Evolutionary conservation across 2,329 filamentous ascomycete genomes (phyloP).

Genomic region (Salinomyces thailandicus): DNA sequence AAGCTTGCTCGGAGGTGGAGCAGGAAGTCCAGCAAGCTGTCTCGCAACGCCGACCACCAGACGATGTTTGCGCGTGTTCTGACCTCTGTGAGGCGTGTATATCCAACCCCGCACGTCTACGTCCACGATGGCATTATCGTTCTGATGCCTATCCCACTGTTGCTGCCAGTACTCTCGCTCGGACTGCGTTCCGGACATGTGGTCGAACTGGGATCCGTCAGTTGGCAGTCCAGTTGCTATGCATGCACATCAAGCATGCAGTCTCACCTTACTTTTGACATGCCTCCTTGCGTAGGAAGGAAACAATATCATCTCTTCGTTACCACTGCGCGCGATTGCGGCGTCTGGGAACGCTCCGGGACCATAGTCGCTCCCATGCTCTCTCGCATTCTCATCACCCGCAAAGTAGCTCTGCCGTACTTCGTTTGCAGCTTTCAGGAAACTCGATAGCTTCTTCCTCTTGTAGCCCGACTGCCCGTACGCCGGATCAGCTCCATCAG

Average conservation of each 20-base stretch:
- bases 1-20: slow-evolving; percentile 40
- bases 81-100: slow-evolving; percentile 74
- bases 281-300: slow-evolving; percentile 82
- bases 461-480: slow-evolving; percentile 56
- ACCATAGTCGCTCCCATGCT: slow-evolving; percentile 14
- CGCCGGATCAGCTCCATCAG: slow-evolving; percentile 9
- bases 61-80: slow-evolving; percentile 77
- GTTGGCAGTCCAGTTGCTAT: slow-evolving; percentile 4
- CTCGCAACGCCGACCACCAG: slow-evolving; percentile 77
- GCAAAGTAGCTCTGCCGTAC: slow-evolving; percentile 52
- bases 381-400: slow-evolving; percentile 24
- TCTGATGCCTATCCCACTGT: slow-evolving; percentile 70
- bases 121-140: slow-evolving; percentile 77
- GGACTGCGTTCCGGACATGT: slow-evolving; percentile 8
- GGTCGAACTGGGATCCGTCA: slow-evolving; percentile 2
- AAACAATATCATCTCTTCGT: slow-evolving; percentile 90
- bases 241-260: not conserved
- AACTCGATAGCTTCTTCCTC: slow-evolving; percentile 66
- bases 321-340: slow-evolving; percentile 64
- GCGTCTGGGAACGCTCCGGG: slow-evolving; percentile 69
- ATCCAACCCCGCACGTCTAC: slow-evolving; percentile 95
- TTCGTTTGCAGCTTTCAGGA: slow-evolving; percentile 62
- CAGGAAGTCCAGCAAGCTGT: slow-evolving; percentile 76
- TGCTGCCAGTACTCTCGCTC: slow-evolving; percentile 58
- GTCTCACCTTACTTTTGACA: slow-evolving; percentile 37